Percentiles rank a stretch among this genome's conserved stretches.
Conservation (phyloP, 257 asterid genomes). For the Primulina tabacum region DNA sequence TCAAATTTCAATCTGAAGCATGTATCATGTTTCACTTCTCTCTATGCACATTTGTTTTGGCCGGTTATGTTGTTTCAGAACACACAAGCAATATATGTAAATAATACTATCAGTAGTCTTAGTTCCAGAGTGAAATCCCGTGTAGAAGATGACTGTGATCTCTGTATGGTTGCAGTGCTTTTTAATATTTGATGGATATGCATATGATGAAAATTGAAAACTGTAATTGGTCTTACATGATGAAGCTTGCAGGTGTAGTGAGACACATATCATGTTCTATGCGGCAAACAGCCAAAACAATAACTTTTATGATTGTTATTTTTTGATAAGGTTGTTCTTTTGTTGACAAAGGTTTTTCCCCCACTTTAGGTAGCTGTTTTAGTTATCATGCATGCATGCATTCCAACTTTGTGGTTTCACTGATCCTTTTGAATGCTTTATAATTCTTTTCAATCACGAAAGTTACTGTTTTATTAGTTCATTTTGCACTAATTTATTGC, state of each 20-base stretch:
- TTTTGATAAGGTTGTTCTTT: neutral
- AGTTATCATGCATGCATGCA: too few relatives aligned
- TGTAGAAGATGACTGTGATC: neutral
- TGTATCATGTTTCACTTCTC: constrained; percentile 5
- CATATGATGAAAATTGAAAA: neutral
- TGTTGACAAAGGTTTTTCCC: too few relatives aligned
- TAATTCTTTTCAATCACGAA: too few relatives aligned
- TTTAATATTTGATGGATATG: constrained; percentile 7
- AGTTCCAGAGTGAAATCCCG: neutral
- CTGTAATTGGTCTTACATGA: neutral
- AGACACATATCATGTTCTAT: neutral
- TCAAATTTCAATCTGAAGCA: neutral
- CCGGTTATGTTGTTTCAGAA: neutral
- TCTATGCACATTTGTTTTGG: neutral
- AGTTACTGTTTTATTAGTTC: too few relatives aligned
- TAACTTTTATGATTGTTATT: neutral
- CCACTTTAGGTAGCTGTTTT: too few relatives aligned
- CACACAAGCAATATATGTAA: neutral
- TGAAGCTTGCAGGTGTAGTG: constrained; percentile 8
- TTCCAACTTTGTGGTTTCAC: too few relatives aligned
- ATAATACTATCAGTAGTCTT: constrained; percentile 1
- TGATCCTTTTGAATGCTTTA: too few relatives aligned
- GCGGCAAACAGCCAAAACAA: constrained; percentile 8
- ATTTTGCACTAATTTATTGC: neutral
- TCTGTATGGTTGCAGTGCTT: constrained; percentile 7